phyloP scores from a whole-genome alignment of 371 early-diverging fungal species.

The Entomophthora muscae region DNA sequence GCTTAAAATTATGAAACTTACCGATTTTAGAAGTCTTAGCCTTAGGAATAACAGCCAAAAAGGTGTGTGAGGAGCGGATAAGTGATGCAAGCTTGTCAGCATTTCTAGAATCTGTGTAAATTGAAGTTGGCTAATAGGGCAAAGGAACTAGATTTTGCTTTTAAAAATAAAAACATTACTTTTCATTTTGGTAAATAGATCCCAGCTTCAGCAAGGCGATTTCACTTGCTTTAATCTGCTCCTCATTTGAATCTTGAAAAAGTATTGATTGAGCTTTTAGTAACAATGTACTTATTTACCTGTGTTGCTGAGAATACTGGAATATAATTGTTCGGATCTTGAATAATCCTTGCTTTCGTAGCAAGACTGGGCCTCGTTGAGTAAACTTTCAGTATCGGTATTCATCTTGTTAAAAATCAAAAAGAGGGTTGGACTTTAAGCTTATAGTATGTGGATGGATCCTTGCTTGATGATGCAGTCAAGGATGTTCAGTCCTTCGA shows the following conservation, averaged over 20 bases:
- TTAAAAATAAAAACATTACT: background rate
- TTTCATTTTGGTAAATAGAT: background rate
- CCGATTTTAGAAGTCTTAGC: constrained; percentile 93
- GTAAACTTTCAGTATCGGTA: background rate
- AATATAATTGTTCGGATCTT: background rate
- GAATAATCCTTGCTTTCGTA: background rate
- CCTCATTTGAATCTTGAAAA: background rate
- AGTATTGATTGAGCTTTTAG: background rate
- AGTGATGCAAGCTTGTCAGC: constrained; percentile 59
- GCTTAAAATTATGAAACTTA: no score
- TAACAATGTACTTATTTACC: background rate
- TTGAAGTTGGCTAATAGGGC: background rate
- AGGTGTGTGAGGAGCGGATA: constrained; percentile 56
- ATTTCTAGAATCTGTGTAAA: constrained; percentile 24
- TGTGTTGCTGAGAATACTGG: background rate
- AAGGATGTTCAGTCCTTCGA: no score
- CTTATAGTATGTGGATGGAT: no score
- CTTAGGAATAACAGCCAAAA: constrained; percentile 71
- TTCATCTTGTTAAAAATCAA: background rate
- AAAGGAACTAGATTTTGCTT: background rate
- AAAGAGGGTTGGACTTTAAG: no score
- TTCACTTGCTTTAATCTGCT: constrained; percentile 2
- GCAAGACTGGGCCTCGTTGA: background rate
- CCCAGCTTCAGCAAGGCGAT: background rate
- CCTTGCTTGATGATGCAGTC: no score